Base-by-base conservation (phyloP, 345 rosid genomes). In the Aquilaria yunnanensis region DNA sequence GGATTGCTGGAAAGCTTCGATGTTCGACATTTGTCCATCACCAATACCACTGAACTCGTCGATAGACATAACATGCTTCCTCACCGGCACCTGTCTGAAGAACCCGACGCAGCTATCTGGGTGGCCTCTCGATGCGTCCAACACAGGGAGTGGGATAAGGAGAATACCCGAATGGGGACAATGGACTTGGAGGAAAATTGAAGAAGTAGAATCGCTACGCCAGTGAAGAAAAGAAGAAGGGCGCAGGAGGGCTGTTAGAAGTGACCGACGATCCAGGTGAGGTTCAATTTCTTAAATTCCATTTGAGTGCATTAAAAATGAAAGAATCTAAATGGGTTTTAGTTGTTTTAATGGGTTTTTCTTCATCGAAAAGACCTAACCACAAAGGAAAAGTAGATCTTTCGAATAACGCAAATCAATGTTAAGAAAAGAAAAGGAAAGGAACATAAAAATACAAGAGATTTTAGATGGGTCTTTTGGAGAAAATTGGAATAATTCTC, bases 21-120 rank as follows among this genome's bases (percentile, higher is more conserved):
- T 91, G 59, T 95, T 91, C 6, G 85, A 87, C 47, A 87, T 84
- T 51, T 61, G 64, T 0, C 97, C 97, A 31, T 95, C 97, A 6
- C 96, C 96, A 9, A 91, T 86, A 2, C 97, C 99, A 2, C 99
- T 96, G 72, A 91, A 95, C 29, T 95, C 92, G 41, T 59, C 63
- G 12, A 95, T 67, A 61, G 96, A 91, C 90, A 81, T 76, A n/a
- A 79, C 90, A 53, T 76, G 70, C 72, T 74, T 77, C 10, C 92
- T 82, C 68, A 37, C 61, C 13, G 74, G 78, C 41, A 65, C 50
- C 34, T 32, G 48, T 6, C 68, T 66, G n/a, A 61, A 67, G 69
- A 78, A 67, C 33, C 74, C 75, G 49, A 46, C 64, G 29, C 88
- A 85, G 74, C 77, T 79, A 6, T 55, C 56, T 14, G 67, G 61